A percentile compares a stretch with the other conserved stretches of the same genome.
phyloP scores from a whole-genome alignment of 208 protist species.

The Angomonas ambiguus region DNA sequence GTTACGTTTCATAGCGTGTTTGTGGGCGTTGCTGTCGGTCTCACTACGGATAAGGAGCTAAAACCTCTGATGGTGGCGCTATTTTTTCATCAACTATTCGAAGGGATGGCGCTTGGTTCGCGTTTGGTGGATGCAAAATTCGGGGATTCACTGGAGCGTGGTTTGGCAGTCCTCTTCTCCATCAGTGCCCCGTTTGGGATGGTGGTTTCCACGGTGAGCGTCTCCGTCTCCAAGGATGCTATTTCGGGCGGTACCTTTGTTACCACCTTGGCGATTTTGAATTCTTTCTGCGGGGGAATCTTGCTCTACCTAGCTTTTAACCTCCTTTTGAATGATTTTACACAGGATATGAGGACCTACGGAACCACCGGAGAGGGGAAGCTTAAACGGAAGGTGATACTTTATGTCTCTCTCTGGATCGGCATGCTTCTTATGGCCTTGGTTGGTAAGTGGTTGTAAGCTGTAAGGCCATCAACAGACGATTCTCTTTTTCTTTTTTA shows the following conservation, averaged over 20 bases:
- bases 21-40: slow-evolving; percentile 50
- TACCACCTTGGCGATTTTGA: slow-evolving; percentile 33
- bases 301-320: slow-evolving; percentile 68
- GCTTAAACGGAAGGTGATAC: neutral
- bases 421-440: slow-evolving; percentile 44
- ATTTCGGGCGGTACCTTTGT: slow-evolving; percentile 36
- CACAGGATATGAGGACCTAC: slow-evolving; percentile 20
- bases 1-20: slow-evolving; percentile 72
- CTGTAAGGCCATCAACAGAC: neutral
- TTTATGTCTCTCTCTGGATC: slow-evolving; percentile 33
- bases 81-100: slow-evolving; percentile 71
- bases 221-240: slow-evolving; percentile 22
- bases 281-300: slow-evolving; percentile 62
- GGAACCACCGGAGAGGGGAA: slow-evolving; percentile 16
- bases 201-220: slow-evolving; percentile 20
- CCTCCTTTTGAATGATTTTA: slow-evolving; percentile 60
- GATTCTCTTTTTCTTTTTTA: slow-evolving; percentile 10
- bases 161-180: slow-evolving; percentile 36
- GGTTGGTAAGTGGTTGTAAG: slow-evolving; percentile 43
- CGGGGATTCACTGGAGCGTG: slow-evolving; percentile 23
- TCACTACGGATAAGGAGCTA: slow-evolving; percentile 39
- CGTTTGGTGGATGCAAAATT: slow-evolving; percentile 58
- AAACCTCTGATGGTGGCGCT: slow-evolving; percentile 48
- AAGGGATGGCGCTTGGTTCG: slow-evolving; percentile 62
- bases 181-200: slow-evolving; percentile 45